phyloP scores from a whole-genome alignment of 805 yeast genomes.

The Saccharomycopsis sp. region DNA sequence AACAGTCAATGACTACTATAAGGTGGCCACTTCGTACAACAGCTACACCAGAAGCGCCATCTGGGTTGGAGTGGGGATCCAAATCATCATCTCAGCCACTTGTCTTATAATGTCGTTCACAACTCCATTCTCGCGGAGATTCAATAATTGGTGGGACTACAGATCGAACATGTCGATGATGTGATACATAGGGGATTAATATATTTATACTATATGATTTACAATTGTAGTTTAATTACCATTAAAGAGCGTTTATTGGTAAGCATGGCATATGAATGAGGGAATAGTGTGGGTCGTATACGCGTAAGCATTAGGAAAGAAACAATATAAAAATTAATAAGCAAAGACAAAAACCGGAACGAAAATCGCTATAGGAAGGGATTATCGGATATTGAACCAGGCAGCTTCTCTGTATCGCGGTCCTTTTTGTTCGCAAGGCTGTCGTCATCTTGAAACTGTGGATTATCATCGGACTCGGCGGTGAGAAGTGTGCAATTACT shows the following conservation, averaged over 20 bases:
- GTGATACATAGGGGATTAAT: too few relatives aligned
- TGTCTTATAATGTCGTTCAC: not conserved
- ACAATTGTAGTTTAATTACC: too few relatives aligned
- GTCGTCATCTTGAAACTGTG: not conserved
- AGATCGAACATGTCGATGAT: not conserved
- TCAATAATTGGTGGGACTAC: not conserved
- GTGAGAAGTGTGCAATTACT: not conserved
- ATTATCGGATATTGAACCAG: not conserved
- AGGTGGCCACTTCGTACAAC: slow-evolving; percentile 9
- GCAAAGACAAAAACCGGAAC: not conserved
- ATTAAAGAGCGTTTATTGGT: not conserved
- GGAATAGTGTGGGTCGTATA: not conserved
- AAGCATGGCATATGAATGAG: too few relatives aligned
- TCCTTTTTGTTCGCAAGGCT: not conserved
- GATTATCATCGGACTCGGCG: not conserved
- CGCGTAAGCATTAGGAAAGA: not conserved
- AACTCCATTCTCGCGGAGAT: not conserved
- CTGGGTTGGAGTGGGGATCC: slow-evolving; percentile 21
- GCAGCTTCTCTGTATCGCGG: not conserved
- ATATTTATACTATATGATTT: too few relatives aligned
- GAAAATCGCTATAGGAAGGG: not conserved
- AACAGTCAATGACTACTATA: slow-evolving; percentile 15
- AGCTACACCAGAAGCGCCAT: slow-evolving; percentile 15
- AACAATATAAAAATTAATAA: too few relatives aligned
- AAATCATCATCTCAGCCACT: slow-evolving; percentile 12